A percentile compares a stretch with the other conserved stretches of the same genome.
phyloP scores from a whole-genome alignment of 768 basidiomycete genomes.

The Leccinum broughii region DNA sequence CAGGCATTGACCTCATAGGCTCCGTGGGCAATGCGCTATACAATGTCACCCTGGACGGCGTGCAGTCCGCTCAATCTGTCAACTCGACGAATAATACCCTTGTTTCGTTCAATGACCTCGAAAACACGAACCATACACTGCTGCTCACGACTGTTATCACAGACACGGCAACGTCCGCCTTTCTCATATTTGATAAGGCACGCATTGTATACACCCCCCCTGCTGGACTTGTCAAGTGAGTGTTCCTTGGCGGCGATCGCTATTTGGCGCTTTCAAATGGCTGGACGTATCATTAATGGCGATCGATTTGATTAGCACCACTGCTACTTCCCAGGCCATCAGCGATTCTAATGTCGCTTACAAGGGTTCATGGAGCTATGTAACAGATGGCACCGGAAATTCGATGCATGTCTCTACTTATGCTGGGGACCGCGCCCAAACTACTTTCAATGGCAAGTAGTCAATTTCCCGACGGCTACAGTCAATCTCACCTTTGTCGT shows the following conservation, averaged over 20 bases:
- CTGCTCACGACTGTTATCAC: constrained; percentile 49
- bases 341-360: constrained; percentile 51
- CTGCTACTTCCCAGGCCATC: constrained; percentile 38
- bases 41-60: constrained; percentile 53
- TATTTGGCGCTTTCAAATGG: not conserved
- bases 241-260: constrained; percentile 13
- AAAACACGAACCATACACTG: constrained; percentile 53
- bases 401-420: constrained; percentile 36
- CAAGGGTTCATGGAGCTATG: constrained; percentile 55
- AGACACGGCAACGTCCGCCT: constrained; percentile 34
- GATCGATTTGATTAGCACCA: constrained; percentile 34
- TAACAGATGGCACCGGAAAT: constrained; percentile 32
- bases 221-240: constrained; percentile 36
- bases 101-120: constrained; percentile 47
- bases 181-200: constrained; percentile 60
- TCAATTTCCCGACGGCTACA: not conserved
- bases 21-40: constrained; percentile 47
- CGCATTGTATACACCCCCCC: constrained; percentile 44
- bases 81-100: constrained; percentile 42
- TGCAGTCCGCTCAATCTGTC: constrained; percentile 25
- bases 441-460: constrained; percentile 49
- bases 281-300: constrained; percentile 20
- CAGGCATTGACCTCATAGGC: constrained; percentile 61
- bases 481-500: constrained; percentile 4
- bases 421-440: constrained; percentile 45